phyloP scores from a whole-genome alignment of 768 basidiomycete species.

The Tricholoma terreum region DNA sequence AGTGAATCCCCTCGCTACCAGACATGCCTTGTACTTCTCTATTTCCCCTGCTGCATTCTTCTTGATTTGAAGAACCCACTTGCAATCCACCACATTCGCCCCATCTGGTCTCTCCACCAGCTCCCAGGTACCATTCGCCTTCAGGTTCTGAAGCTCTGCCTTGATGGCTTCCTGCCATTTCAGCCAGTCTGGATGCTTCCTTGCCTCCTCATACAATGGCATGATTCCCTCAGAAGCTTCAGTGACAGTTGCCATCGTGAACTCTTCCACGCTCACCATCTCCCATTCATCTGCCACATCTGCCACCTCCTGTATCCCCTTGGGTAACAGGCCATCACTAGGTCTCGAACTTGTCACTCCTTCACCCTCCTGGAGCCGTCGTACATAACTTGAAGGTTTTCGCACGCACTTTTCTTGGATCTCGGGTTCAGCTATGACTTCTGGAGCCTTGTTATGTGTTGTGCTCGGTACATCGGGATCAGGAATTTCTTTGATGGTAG shows the following conservation, averaged over 20 bases:
- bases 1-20: conserved; percentile 26
- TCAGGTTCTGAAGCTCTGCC: conserved; percentile 16
- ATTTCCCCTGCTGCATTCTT: conserved; percentile 16
- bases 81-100: conserved; percentile 14
- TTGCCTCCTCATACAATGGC: conserved; percentile 13
- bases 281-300: conserved; percentile 1
- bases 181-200: conserved; percentile 10
- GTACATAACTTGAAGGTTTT: neutral
- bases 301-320: conserved; percentile 1
- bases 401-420: neutral
- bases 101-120: conserved; percentile 8
- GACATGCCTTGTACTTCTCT: conserved; percentile 30
- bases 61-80: conserved; percentile 17
- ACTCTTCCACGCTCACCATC: neutral
- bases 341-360: neutral
- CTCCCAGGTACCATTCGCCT: conserved; percentile 15
- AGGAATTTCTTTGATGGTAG: neutral
- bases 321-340: neutral
- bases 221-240: conserved; percentile 11
- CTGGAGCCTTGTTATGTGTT: neutral
- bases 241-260: conserved; percentile 1
- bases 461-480: neutral
- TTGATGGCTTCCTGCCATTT: conserved; percentile 17
- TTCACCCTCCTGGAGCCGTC: neutral
- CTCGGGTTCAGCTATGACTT: neutral